Evolutionary conservation across 1,139 yeast genomes (phyloP).

Genomic region (Kodamaea plutei): DNA sequence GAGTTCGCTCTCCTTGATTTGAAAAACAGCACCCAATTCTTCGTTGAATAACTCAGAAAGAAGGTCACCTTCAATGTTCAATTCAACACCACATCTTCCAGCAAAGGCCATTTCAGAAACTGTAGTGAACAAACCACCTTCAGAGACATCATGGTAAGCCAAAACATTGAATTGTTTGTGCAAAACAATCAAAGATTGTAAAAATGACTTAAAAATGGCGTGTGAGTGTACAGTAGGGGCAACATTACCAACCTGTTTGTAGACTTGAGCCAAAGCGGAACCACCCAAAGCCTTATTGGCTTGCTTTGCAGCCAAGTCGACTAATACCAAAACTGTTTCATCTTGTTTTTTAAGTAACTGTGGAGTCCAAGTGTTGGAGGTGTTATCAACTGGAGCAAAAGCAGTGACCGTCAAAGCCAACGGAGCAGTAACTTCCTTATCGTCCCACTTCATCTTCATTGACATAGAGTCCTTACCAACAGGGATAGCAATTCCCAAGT

Average conservation of each 20-base stretch:
- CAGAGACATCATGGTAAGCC: conserved; percentile 95
- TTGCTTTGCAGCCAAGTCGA: conserved; percentile 64
- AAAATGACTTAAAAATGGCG: conserved; percentile 58
- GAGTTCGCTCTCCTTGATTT: conserved; percentile 54
- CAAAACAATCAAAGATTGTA: conserved; percentile 62
- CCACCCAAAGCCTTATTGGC: conserved; percentile 74
- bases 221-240: conserved; percentile 83
- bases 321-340: conserved; percentile 67
- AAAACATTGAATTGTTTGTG: conserved; percentile 68
- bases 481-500: conserved; percentile 85
- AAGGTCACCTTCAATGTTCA: conserved; percentile 32
- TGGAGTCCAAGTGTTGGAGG: conserved; percentile 95
- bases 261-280: conserved; percentile 92
- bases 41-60: conserved; percentile 75
- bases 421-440: conserved; percentile 91
- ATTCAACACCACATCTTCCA: conserved; percentile 70
- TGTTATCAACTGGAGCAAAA: conserved; percentile 80
- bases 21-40: conserved; percentile 97
- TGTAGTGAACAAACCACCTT: conserved; percentile 91
- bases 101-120: conserved; percentile 96
- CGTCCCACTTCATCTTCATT: conserved; percentile 98
- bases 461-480: conserved; percentile 99
- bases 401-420: conserved; percentile 90
- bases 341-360: conserved; percentile 48
- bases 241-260: conserved; percentile 74